Percentiles rank a stretch among this genome's conserved stretches.
These are phyloP conservation scores for Neopestalotiopsis clavispora DNA, from an alignment of 2,329 filamentous ascomycete genomes.

Conservation along the genomic window DNA sequence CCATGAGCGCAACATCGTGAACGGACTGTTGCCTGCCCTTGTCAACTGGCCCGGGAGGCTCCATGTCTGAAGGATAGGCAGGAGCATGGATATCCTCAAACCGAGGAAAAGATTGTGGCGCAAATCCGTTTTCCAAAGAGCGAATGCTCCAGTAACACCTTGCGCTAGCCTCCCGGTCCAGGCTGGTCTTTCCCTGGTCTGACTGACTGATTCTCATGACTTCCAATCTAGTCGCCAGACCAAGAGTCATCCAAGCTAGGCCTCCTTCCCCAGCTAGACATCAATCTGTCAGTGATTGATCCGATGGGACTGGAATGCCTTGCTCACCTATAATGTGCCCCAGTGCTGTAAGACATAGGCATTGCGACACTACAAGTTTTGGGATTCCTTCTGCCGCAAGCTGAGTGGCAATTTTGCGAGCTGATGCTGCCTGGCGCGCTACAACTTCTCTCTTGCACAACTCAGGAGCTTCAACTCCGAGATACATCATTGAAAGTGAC, in stretches of 20 bases:
- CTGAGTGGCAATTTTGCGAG: background rate
- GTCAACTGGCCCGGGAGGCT: background rate
- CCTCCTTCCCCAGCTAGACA: background rate
- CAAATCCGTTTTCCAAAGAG: background rate
- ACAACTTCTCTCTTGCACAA: background rate
- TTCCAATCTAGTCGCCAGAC: background rate
- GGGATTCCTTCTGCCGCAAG: background rate
- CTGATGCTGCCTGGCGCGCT: background rate
- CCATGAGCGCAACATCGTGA: background rate
- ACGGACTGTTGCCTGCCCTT: background rate
- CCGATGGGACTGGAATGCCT: background rate
- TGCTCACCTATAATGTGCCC: background rate
- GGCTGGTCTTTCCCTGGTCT: background rate
- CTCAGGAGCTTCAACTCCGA: background rate
- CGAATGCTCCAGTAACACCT: constrained; percentile 4
- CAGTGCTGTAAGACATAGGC: background rate
- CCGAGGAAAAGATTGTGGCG: background rate
- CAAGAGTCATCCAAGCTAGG: background rate
- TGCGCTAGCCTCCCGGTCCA: background rate
- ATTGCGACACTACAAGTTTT: background rate
- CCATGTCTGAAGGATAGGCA: constrained; percentile 1
- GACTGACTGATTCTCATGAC: constrained; percentile 4
- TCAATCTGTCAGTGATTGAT: background rate
- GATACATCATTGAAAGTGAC: background rate
- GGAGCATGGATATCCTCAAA: background rate